Evolutionary conservation across 345 rosid genomes (phyloP), one percentile per base, ranked within the genome.

Genomic region (Trapa incisa): DNA sequence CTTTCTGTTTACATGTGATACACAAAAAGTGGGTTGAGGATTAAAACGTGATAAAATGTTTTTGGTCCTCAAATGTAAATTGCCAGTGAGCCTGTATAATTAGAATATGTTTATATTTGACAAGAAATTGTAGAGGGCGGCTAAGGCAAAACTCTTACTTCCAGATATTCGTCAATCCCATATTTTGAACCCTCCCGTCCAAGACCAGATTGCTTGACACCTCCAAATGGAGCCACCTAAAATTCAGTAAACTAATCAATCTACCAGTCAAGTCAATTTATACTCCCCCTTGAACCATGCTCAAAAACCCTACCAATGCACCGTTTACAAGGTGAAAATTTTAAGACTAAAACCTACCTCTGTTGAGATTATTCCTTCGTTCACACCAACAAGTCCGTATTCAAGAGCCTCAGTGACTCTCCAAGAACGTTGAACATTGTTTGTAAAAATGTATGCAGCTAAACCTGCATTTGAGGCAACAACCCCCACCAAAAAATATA

Each of bases 111-210:
- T 50, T 50, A 14, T 3, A 50, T 50, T 3, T 15, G 22, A 1
- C 22, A 15, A 11, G 56, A 29, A 50, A 50, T 3, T 50, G 56
- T 5, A 50, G 56, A 15, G 56, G 6, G 60, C 0, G 33, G 5
- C 54, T 50, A 13, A 50, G 22, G 12, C 15, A 32, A 52, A 58
- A 72, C 69, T 69, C 75, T 81, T 78, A 91, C 97, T 78, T 94
- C 96, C 65, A 85, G 79, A 75, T 87, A 94, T 77, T 91, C 97
- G 72, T 94, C 99, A 73, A 91, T 85, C 69, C 99, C 97, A 66
- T 94, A 94, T 81, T 91, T 91, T 71, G 97, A 94, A 75, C 97
- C 99, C 82, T 94, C 97, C 67, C 96, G 87, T 73, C 97, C 99
- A 69, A 91, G 91, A 74, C 96, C 96, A 64, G 97, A 91, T 74